Percentiles rank a stretch among this genome's conserved stretches.
phyloP scores from a whole-genome alignment of 2,329 filamentous ascomycete genomes.

The Lachnellula subtilissima region DNA sequence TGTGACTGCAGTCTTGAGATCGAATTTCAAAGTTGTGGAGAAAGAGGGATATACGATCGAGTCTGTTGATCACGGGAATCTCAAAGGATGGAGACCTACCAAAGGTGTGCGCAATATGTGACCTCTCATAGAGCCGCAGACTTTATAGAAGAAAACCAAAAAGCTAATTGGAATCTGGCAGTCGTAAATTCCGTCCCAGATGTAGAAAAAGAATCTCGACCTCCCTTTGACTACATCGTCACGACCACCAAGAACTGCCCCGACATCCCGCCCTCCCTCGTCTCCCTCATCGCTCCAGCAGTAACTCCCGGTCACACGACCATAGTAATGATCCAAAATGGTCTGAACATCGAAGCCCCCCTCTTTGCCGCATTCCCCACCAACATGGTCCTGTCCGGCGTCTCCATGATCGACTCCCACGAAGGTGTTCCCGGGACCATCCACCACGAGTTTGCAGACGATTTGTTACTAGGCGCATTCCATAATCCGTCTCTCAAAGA shows the following conservation, averaged over 20 bases:
- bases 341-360: conserved; percentile 17
- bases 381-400: conserved; percentile 17
- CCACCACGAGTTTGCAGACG: conserved; percentile 15
- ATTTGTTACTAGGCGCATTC: conserved; percentile 13
- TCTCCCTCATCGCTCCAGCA: conserved; percentile 13
- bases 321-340: conserved; percentile 19
- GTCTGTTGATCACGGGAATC: conserved; percentile 17
- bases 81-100: conserved; percentile 3
- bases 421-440: conserved; percentile 11
- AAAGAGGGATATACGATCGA: conserved; percentile 19
- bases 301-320: conserved; percentile 16
- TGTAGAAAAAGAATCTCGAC: conserved; percentile 30
- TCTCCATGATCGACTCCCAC: conserved; percentile 19
- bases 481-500: conserved; percentile 10
- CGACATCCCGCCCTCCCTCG: conserved; percentile 31
- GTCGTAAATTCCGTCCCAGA: conserved; percentile 43
- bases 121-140: no score
- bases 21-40: conserved; percentile 17
- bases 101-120: neutral
- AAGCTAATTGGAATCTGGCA: neutral
- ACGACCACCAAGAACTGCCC: conserved; percentile 16
- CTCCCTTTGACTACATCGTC: conserved; percentile 9
- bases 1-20: conserved; percentile 20
- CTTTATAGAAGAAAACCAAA: neutral
- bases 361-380: conserved; percentile 17